These are phyloP conservation scores for Ensete ventricosum DNA, from an alignment of 176 grass and related monocot species.

Conservation along the genomic window DNA sequence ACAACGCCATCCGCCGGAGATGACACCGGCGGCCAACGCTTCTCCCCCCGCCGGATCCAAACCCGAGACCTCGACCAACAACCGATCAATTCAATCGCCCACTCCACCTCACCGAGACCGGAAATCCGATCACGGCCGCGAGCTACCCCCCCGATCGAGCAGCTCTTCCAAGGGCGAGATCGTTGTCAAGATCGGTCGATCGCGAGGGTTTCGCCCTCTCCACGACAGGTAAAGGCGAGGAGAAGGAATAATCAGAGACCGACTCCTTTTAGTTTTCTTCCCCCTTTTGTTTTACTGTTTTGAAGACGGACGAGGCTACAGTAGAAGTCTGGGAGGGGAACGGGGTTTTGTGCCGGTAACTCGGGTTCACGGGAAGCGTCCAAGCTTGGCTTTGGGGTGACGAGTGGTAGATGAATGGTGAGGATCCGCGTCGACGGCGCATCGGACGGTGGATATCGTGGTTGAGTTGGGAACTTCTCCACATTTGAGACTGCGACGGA, in stretches of 20 bases:
- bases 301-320: slow-evolving; percentile 11
- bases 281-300: slow-evolving; percentile 27
- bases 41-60: slow-evolving; percentile 16
- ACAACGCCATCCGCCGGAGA: slow-evolving; percentile 68
- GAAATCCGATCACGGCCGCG: slow-evolving; percentile 6
- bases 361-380: not conserved
- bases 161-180: slow-evolving; percentile 13
- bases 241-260: not conserved
- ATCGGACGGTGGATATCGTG: not conserved
- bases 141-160: not conserved
- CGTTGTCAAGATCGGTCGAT: slow-evolving; percentile 2
- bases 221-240: not conserved
- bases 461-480: not conserved
- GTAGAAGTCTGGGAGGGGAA: not conserved
- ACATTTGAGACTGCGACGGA: not conserved
- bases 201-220: not conserved
- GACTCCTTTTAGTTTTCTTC: slow-evolving; percentile 30
- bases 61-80: slow-evolving; percentile 3
- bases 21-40: slow-evolving; percentile 16
- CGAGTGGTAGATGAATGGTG: not conserved
- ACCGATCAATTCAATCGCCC: not conserved
- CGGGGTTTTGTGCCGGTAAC: not conserved
- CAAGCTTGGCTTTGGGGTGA: not conserved
- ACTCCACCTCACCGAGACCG: not conserved
- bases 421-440: not conserved